A percentile compares a stretch with the other conserved stretches of the same genome.
Evolutionary conservation across 2,329 filamentous ascomycete species (phyloP).

Genomic region (Penicillium sp.): DNA sequence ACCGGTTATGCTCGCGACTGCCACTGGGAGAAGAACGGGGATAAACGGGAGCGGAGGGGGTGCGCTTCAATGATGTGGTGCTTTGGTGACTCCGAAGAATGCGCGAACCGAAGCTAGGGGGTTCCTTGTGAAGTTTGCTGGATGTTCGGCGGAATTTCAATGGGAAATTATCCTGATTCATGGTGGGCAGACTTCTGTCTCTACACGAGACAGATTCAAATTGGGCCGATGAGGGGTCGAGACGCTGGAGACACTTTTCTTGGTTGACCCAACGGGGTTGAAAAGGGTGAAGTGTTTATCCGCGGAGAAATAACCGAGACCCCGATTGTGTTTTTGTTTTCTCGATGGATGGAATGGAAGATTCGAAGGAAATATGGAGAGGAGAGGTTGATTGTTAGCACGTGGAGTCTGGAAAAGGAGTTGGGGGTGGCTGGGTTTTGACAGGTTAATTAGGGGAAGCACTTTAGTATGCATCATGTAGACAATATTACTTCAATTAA

Average conservation of each 20-base stretch:
- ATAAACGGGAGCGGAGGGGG: conserved; percentile 46
- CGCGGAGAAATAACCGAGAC: conserved; percentile 11
- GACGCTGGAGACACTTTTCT: conserved; percentile 14
- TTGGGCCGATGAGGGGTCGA: conserved; percentile 28
- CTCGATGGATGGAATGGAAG: conserved; percentile 4
- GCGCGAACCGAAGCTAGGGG: conserved; percentile 41
- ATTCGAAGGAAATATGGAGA: conserved; percentile 2
- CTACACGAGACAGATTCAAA: conserved; percentile 27
- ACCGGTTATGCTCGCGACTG: conserved; percentile 43
- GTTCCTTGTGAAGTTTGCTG: conserved; percentile 46
- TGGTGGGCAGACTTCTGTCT: conserved; percentile 28
- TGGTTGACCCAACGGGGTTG: conserved; percentile 5
- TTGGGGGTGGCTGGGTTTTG: conserved; percentile 10
- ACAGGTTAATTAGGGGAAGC: not conserved
- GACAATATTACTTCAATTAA: not conserved
- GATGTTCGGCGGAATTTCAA: conserved; percentile 42
- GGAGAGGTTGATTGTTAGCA: conserved; percentile 8
- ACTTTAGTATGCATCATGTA: no score
- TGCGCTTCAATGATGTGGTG: conserved; percentile 44
- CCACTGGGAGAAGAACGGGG: conserved; percentile 41
- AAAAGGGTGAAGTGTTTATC: not conserved
- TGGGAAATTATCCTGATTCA: conserved; percentile 38
- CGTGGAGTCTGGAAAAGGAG: conserved; percentile 13
- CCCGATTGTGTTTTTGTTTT: conserved; percentile 2
- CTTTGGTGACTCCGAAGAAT: conserved; percentile 45